Percentiles rank a stretch among this genome's conserved stretches.
Evolutionary conservation across 306 rosid species (phyloP).

Genomic region (Gleditsia sinensis): DNA sequence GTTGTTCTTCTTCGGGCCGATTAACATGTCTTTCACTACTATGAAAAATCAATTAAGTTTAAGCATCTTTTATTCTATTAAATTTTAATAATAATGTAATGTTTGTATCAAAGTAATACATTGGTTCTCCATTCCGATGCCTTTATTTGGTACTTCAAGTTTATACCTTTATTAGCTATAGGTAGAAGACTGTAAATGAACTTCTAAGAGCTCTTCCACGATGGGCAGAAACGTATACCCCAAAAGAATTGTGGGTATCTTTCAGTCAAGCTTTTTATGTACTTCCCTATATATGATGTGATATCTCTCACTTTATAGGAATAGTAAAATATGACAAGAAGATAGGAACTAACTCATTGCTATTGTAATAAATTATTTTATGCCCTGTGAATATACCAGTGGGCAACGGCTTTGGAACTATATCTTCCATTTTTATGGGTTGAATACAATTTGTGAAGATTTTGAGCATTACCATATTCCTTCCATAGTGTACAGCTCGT

Average conservation of each 20-base stretch:
- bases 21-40: not conserved
- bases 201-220: not conserved
- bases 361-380: not conserved
- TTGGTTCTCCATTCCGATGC: not conserved
- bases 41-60: not conserved
- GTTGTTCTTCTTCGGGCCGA: conserved; percentile 1
- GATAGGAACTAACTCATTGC: not conserved
- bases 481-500: not conserved
- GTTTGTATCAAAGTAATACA: not conserved
- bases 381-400: not conserved
- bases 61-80: not conserved
- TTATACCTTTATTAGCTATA: not conserved
- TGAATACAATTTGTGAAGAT: not conserved
- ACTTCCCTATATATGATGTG: not conserved
- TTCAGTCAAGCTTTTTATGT: conserved; percentile 8
- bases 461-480: conserved; percentile 8
- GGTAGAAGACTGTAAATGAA: conserved; percentile 4
- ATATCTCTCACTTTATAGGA: not conserved
- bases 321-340: not conserved
- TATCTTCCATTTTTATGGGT: not conserved
- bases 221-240: conserved; percentile 13
- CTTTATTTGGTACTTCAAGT: not conserved
- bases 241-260: not conserved
- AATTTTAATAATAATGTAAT: conserved; percentile 8
- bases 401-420: not conserved